phyloP scores from a whole-genome alignment of 176 grass and related monocot species.

The Zea mays region Zm-B73-REFERENCE-NAM-5.0 NC_050103.1:7211001-7211500 shows the following conservation, averaged over 20 bases:
- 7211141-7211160: slow-evolving; percentile 86
- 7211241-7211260: slow-evolving; percentile 33
- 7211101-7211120: not conserved
- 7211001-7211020: not conserved
- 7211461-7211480: slow-evolving; percentile 53
- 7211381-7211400: slow-evolving; percentile 66
- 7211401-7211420: slow-evolving; percentile 56
- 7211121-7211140: slow-evolving; percentile 55
- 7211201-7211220: slow-evolving; percentile 92
- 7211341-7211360: slow-evolving; percentile 66
- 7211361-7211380: slow-evolving; percentile 65
- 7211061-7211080: slow-evolving; percentile 22
- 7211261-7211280: slow-evolving; percentile 15
- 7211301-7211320: slow-evolving; percentile 34
- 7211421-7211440: slow-evolving; percentile 70
- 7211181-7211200: slow-evolving; percentile 84
- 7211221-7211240: slow-evolving; percentile 80
- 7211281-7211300: slow-evolving; percentile 36
- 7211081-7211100: not conserved
- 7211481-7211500: slow-evolving; percentile 65
- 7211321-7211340: slow-evolving; percentile 41
- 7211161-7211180: slow-evolving; percentile 95
- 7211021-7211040: not conserved
- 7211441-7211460: slow-evolving; percentile 49
- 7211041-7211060: slow-evolving; percentile 32